phyloP scores from a whole-genome alignment of 345 rosid species.

The Corchorus capsularis region DNA sequence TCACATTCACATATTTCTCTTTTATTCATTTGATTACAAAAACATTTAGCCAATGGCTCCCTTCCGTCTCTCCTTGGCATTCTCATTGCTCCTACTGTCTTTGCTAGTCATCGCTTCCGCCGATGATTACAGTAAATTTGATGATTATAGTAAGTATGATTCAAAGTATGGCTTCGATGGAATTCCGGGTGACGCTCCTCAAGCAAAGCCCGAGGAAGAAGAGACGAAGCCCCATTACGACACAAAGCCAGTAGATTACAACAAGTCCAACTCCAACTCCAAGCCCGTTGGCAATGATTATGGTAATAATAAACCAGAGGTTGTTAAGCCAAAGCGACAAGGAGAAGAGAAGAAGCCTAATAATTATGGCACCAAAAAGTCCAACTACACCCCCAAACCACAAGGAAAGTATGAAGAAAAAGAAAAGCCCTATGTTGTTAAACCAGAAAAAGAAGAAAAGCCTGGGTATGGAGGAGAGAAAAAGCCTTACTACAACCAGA shows the following conservation, averaged over 20 bases:
- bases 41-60: slow-evolving; percentile 1
- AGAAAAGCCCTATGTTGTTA: background rate
- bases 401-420: background rate
- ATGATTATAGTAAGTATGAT: background rate
- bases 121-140: background rate
- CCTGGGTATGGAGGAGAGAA: no score
- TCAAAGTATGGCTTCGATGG: slow-evolving; percentile 13
- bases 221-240: background rate
- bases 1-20: background rate
- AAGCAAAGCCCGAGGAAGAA: background rate
- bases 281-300: background rate
- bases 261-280: no score
- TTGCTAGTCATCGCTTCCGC: slow-evolving; percentile 14
- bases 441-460: background rate
- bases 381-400: background rate
- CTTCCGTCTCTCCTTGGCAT: slow-evolving; percentile 7
- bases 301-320: background rate
- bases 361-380: background rate
- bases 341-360: background rate
- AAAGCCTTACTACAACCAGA: no score
- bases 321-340: no score
- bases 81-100: slow-evolving; percentile 5
- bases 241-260: background rate
- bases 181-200: slow-evolving; percentile 4
- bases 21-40: background rate